phyloP scores from a whole-genome alignment of 345 rosid species.

The Gossypium ekmanianum region DNA sequence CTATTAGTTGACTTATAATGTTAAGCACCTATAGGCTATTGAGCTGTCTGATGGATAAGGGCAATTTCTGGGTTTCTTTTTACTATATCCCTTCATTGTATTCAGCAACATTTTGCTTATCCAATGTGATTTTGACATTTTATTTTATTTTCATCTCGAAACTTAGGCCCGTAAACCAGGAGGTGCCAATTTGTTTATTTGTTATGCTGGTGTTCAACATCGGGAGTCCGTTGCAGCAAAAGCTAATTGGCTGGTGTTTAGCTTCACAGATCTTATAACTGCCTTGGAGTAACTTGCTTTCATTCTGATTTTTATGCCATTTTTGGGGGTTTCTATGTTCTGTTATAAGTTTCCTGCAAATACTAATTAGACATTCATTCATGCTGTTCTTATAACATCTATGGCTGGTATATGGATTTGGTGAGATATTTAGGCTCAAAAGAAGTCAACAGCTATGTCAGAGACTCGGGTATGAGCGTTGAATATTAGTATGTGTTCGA shows the following conservation, averaged over 20 bases:
- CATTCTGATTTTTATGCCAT: background rate
- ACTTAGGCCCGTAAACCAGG: slow-evolving; percentile 68
- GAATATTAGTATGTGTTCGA: background rate
- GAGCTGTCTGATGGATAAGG: background rate
- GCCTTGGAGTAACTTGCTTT: slow-evolving; percentile 38
- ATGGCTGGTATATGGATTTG: background rate
- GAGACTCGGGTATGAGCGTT: background rate
- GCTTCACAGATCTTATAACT: slow-evolving; percentile 54
- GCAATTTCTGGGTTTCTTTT: background rate
- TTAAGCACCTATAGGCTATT: background rate
- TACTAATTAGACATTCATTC: background rate
- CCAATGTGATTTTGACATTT: background rate
- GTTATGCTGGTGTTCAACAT: slow-evolving; percentile 83
- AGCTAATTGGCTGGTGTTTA: slow-evolving; percentile 86
- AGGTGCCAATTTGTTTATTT: slow-evolving; percentile 80
- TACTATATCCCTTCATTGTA: background rate
- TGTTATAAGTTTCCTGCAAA: background rate
- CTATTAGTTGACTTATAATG: too few relatives aligned
- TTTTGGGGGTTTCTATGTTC: background rate
- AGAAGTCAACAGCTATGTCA: background rate
- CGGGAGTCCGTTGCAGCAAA: slow-evolving; percentile 80
- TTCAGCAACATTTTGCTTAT: background rate
- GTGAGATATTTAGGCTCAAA: background rate
- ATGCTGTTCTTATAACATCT: background rate
- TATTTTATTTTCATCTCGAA: background rate